phyloP scores from a whole-genome alignment of 208 protist genomes.

The Wallacemonas sp. region DNA sequence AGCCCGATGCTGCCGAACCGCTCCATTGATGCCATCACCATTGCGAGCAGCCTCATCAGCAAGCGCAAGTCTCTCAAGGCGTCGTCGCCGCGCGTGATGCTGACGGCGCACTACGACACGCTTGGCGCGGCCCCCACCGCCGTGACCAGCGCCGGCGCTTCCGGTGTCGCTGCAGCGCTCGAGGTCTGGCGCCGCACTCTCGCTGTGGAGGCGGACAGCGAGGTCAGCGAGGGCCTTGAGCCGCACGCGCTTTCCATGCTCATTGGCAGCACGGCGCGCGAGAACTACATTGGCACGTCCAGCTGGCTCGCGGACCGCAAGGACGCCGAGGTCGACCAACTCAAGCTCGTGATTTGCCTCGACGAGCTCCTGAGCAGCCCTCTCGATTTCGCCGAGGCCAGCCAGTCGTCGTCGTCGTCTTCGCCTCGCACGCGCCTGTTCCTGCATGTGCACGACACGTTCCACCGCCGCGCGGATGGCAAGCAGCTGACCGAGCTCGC shows the following conservation, averaged over 20 bases:
- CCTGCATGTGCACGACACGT: slow-evolving; percentile 77
- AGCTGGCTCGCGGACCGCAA: slow-evolving; percentile 47
- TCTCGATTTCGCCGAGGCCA: background rate
- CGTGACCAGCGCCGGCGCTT: slow-evolving; percentile 45
- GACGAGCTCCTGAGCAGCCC: slow-evolving; percentile 59
- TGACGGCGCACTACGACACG: slow-evolving; percentile 74
- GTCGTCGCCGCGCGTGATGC: slow-evolving; percentile 42
- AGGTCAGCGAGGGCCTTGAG: background rate
- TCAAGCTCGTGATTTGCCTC: slow-evolving; percentile 58
- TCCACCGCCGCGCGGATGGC: slow-evolving; percentile 51
- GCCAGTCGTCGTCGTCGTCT: background rate
- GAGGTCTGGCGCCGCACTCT: slow-evolving; percentile 73
- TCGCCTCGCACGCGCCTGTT: slow-evolving; percentile 34
- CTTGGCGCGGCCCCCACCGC: slow-evolving; percentile 66
- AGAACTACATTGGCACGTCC: slow-evolving; percentile 73
- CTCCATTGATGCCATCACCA: slow-evolving; percentile 33
- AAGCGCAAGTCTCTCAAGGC: slow-evolving; percentile 29
- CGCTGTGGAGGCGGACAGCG: slow-evolving; percentile 19
- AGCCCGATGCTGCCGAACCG: slow-evolving; percentile 34
- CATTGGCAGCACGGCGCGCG: slow-evolving; percentile 66
- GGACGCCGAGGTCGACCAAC: slow-evolving; percentile 54
- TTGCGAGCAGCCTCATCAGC: slow-evolving; percentile 37
- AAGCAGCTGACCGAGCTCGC: slow-evolving; percentile 48
- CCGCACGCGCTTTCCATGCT: slow-evolving; percentile 55
- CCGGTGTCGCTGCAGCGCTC: slow-evolving; percentile 59